Evolutionary conservation across 2,329 filamentous ascomycete species (phyloP).

Genomic region (Hypoxylon sp.): DNA sequence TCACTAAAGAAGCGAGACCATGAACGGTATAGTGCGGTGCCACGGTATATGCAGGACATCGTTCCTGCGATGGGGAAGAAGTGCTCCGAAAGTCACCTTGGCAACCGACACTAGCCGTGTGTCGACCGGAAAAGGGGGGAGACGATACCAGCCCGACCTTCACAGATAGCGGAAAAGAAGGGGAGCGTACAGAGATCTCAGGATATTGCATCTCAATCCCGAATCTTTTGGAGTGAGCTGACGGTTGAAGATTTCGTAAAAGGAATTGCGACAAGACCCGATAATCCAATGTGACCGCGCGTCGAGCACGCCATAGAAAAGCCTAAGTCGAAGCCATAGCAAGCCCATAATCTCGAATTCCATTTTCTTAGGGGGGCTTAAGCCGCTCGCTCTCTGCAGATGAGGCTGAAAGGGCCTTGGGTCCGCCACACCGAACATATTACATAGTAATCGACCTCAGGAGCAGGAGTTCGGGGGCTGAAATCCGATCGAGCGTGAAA

Average conservation of each 20-base stretch:
- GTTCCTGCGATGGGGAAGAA: background rate
- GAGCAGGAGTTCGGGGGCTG: background rate
- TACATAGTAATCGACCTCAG: background rate
- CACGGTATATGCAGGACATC: background rate
- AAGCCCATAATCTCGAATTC: background rate
- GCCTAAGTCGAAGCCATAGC: background rate
- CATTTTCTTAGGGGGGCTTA: background rate
- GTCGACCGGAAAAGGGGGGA: background rate
- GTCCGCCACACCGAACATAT: background rate
- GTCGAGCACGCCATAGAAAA: conserved; percentile 1
- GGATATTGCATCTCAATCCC: background rate
- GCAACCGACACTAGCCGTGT: background rate
- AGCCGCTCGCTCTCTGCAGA: background rate
- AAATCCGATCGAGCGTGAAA: conserved; percentile 5
- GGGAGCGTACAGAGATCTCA: background rate
- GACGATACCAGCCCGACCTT: background rate
- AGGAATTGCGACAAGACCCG: background rate
- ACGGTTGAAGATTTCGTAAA: background rate
- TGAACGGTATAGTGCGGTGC: background rate
- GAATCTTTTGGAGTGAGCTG: background rate
- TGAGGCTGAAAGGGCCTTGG: conserved; percentile 4
- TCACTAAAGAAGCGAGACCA: background rate
- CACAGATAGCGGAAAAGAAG: background rate
- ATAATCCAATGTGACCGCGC: background rate
- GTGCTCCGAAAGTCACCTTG: background rate